These are phyloP conservation scores for Talaromyces marneffei DNA, from an alignment of 2,329 filamentous ascomycete species.

Conservation along the genomic window DNA sequence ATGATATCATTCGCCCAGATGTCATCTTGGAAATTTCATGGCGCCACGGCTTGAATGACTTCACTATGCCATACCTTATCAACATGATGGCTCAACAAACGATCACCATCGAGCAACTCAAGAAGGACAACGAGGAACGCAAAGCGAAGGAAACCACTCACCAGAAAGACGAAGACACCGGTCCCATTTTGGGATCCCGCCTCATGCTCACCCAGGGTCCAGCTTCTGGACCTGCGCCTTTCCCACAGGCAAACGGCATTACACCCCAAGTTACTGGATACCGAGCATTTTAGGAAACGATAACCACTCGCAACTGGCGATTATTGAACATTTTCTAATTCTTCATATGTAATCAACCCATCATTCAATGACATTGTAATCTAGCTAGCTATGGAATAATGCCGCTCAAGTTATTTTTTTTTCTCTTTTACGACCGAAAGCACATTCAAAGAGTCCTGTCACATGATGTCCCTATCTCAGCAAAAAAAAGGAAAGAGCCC, in stretches of 20 bases:
- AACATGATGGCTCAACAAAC: slow-evolving; percentile 92
- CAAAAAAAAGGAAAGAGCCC: neutral
- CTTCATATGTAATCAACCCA: slow-evolving; percentile 12
- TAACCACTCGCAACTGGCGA: neutral
- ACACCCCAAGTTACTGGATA: slow-evolving; percentile 82
- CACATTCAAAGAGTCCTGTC: neutral
- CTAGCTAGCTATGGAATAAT: slow-evolving; percentile 14
- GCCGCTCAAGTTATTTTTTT: slow-evolving; percentile 12
- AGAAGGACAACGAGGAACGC: slow-evolving; percentile 93
- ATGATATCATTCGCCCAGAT: slow-evolving; percentile 91
- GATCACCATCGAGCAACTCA: slow-evolving; percentile 73
- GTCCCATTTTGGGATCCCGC: slow-evolving; percentile 83
- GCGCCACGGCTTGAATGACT: slow-evolving; percentile 90
- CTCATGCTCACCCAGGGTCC: slow-evolving; percentile 96
- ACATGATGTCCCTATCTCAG: neutral
- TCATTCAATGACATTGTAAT: slow-evolving; percentile 15
- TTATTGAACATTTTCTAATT: slow-evolving; percentile 4
- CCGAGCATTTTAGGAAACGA: slow-evolving; percentile 45
- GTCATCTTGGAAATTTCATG: slow-evolving; percentile 93
- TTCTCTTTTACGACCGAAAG: neutral
- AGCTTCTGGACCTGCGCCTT: slow-evolving; percentile 57
- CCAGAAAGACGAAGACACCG: slow-evolving; percentile 86
- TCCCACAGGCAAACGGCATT: slow-evolving; percentile 78
- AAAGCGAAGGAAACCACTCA: slow-evolving; percentile 67
- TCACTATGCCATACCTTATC: slow-evolving; percentile 99